Evolutionary conservation across 2,329 filamentous ascomycete species (phyloP).

Genomic region (Nemania sp.): DNA sequence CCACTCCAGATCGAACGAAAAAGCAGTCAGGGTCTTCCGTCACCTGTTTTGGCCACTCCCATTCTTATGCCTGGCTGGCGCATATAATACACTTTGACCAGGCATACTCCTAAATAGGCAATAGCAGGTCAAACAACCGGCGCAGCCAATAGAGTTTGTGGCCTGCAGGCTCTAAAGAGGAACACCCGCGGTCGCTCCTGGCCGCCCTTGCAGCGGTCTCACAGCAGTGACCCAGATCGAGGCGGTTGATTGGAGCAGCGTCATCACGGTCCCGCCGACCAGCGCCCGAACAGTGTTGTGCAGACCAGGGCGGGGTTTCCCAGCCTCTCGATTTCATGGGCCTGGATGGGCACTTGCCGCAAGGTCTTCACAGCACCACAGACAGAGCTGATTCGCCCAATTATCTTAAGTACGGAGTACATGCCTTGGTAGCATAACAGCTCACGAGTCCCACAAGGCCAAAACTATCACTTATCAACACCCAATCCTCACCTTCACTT

Average conservation of each 20-base stretch:
- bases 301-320: conserved; percentile 28
- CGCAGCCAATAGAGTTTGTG: conserved; percentile 17
- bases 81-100: neutral
- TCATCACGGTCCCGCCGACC: conserved; percentile 20
- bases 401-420: no score
- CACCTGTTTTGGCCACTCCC: neutral
- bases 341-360: neutral
- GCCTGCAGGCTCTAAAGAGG: conserved; percentile 15
- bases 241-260: conserved; percentile 23
- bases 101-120: neutral
- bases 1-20: neutral
- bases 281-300: conserved; percentile 16
- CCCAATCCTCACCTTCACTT: conserved; percentile 24
- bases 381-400: no score
- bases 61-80: conserved; percentile 15
- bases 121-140: neutral
- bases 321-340: conserved; percentile 37
- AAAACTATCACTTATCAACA: conserved; percentile 18
- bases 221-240: conserved; percentile 24
- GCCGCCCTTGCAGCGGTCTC: conserved; percentile 28
- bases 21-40: neutral
- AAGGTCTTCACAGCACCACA: neutral
- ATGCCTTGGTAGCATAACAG: no score
- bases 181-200: conserved; percentile 8
- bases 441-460: conserved; percentile 7